phyloP scores from a whole-genome alignment of 2,329 filamentous ascomycete species.

The Penicillium decumbens region DNA sequence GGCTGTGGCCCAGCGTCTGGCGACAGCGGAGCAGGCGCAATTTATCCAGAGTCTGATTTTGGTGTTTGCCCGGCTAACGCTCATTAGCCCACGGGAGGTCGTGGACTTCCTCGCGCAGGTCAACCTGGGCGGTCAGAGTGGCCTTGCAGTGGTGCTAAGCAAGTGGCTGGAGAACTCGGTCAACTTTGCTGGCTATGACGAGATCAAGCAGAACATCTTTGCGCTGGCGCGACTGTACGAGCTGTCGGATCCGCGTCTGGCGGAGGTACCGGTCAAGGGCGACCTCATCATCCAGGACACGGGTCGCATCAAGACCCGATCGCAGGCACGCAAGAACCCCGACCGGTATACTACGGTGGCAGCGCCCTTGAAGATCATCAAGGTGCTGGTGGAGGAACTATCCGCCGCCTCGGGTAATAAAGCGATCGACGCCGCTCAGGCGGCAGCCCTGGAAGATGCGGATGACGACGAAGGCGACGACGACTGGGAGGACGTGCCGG shows the following conservation, averaged over 20 bases:
- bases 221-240: slow-evolving; percentile 88
- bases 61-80: slow-evolving; percentile 85
- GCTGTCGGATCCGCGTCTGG: slow-evolving; percentile 74
- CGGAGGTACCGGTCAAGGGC: slow-evolving; percentile 79
- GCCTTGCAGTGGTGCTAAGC: slow-evolving; percentile 80
- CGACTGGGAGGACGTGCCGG: slow-evolving; percentile 83
- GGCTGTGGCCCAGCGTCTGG: slow-evolving; percentile 80
- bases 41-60: slow-evolving; percentile 96
- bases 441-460: slow-evolving; percentile 57
- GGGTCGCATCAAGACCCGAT: slow-evolving; percentile 87
- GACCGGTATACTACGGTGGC: slow-evolving; percentile 85
- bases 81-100: slow-evolving; percentile 81
- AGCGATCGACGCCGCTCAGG: slow-evolving; percentile 52
- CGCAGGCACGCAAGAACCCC: slow-evolving; percentile 80
- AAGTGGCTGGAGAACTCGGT: slow-evolving; percentile 98
- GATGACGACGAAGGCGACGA: slow-evolving; percentile 68
- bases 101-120: slow-evolving; percentile 86
- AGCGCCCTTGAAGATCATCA: slow-evolving; percentile 89
- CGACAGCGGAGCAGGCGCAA: slow-evolving; percentile 73
- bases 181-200: slow-evolving; percentile 96
- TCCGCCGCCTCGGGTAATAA: slow-evolving; percentile 66
- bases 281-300: slow-evolving; percentile 78
- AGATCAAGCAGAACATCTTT: slow-evolving; percentile 94
- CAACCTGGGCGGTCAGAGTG: slow-evolving; percentile 68
- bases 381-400: slow-evolving; percentile 90